These are phyloP conservation scores for Xylaria sp. DNA, from an alignment of 2,329 filamentous ascomycete species.

Conservation along the genomic window DNA sequence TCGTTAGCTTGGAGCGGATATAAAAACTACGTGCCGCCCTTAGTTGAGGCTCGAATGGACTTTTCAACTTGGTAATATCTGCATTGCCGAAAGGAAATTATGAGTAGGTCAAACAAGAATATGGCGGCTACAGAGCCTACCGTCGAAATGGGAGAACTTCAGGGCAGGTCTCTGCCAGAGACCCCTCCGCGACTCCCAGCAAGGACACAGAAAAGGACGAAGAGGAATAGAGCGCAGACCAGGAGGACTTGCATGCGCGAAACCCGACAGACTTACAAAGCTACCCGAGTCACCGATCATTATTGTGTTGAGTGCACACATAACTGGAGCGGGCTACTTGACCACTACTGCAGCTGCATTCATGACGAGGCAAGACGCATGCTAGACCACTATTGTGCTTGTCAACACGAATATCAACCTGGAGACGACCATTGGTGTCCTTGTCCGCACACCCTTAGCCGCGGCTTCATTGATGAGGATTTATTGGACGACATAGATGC, in stretches of 20 bases:
- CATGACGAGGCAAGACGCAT: slow-evolving; percentile 19
- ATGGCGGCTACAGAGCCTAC: neutral
- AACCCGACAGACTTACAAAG: neutral
- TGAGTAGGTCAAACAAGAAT: neutral
- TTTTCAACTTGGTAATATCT: neutral
- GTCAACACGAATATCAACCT: neutral
- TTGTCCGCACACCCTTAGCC: slow-evolving; percentile 18
- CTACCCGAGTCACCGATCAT: slow-evolving; percentile 12
- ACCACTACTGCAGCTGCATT: slow-evolving; percentile 33
- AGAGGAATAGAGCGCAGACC: neutral
- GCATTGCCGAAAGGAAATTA: neutral
- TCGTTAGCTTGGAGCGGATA: slow-evolving; percentile 6
- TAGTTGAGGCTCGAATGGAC: neutral
- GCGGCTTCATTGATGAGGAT: slow-evolving; percentile 10
- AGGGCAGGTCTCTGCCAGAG: neutral
- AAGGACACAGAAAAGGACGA: neutral
- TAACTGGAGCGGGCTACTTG: neutral
- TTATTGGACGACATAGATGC: slow-evolving; percentile 19
- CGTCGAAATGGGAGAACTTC: neutral
- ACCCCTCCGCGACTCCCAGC: neutral
- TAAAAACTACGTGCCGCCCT: slow-evolving; percentile 17
- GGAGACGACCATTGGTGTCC: slow-evolving; percentile 34
- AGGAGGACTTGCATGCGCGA: neutral
- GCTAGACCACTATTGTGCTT: slow-evolving; percentile 10
- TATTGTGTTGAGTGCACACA: slow-evolving; percentile 31